Base-by-base conservation (phyloP, 2,329 filamentous ascomycete species). In the Penicillium thymicola region DNA sequence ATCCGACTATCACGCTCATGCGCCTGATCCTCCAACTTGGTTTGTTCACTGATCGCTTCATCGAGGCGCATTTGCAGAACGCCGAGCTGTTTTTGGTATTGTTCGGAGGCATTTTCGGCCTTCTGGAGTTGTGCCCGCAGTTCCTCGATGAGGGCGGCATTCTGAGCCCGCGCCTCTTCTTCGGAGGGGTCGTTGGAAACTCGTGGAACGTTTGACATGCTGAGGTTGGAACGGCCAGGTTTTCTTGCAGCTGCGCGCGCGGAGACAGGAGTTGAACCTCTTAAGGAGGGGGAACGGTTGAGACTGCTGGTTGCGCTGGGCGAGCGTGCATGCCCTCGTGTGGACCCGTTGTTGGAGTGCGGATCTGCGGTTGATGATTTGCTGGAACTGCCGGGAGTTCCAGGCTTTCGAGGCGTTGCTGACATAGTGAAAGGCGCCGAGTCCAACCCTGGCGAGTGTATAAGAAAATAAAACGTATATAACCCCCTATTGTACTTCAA, bases 1-100 rank as follows among this genome's bases (percentile, higher is more conserved):
- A 93, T 84, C 69, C 88, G 86, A 73, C 93, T 90, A 59, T 94
- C 92, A 68, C 85, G 87, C 74, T 96, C 92, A 72, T 97, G 92
- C 44, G 89, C 81, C 61, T 85, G 86, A 72, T 97, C 93, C 73
- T 99, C 94, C 36, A 97, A 78, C 76, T 89, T 90, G 51, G 85
- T 85, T 68, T 96, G 92, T 72, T 97, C 92, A 64, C 85, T 84
- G 56, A 89, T 77, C 44, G 91, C 85, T 65, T 97, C 93, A 70
- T 97, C 92, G 8, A 97, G 82, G 66, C 90, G 86, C 63, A 89
- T 83, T 76, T 96, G 91, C 63, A 97, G 78, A 44, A 96, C 87
- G 57, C 94, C 89, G 53, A 87, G 79, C 76, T 97, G 91, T 74
- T 92, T 93, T 76, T 89, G 86, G 72, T 87, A 88, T 67, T 92